Evolutionary conservation across 805 yeast species (phyloP).

Genomic region (Wickerhamiella allomyrinae): DNA sequence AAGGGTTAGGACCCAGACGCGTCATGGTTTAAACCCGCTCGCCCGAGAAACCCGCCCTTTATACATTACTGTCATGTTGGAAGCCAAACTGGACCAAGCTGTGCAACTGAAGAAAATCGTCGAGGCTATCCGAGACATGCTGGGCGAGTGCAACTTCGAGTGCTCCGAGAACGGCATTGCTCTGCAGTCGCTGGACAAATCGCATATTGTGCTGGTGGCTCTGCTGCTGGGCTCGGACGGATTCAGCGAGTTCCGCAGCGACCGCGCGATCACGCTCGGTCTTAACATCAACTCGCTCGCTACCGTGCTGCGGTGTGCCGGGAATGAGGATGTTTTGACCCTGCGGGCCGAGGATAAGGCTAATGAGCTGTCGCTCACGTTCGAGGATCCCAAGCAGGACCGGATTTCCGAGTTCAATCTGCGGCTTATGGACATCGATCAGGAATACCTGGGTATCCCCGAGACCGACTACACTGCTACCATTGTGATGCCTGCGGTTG

Average conservation of each 20-base stretch:
- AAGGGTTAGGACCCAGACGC: slow-evolving; percentile 1
- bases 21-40: neutral
- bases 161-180: slow-evolving; percentile 91
- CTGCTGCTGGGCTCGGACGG: slow-evolving; percentile 78
- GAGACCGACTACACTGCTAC: slow-evolving; percentile 84
- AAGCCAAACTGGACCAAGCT: slow-evolving; percentile 93
- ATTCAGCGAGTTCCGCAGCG: slow-evolving; percentile 88
- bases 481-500: slow-evolving; percentile 73
- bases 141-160: slow-evolving; percentile 88
- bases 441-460: slow-evolving; percentile 85
- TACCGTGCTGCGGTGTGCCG: slow-evolving; percentile 83
- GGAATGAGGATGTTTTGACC: slow-evolving; percentile 75
- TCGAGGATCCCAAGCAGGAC: slow-evolving; percentile 84
- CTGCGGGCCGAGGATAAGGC: slow-evolving; percentile 82
- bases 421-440: slow-evolving; percentile 91
- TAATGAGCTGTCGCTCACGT: slow-evolving; percentile 61
- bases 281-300: slow-evolving; percentile 76
- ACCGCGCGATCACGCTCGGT: slow-evolving; percentile 82
- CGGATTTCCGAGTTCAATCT: slow-evolving; percentile 83
- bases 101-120: slow-evolving; percentile 80
- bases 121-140: slow-evolving; percentile 90
- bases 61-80: slow-evolving; percentile 48
- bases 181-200: slow-evolving; percentile 94
- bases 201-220: slow-evolving; percentile 85
- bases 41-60: neutral